phyloP scores from a whole-genome alignment of 1,284 basidiomycete genomes.

The Ganoderma multipileum region DNA sequence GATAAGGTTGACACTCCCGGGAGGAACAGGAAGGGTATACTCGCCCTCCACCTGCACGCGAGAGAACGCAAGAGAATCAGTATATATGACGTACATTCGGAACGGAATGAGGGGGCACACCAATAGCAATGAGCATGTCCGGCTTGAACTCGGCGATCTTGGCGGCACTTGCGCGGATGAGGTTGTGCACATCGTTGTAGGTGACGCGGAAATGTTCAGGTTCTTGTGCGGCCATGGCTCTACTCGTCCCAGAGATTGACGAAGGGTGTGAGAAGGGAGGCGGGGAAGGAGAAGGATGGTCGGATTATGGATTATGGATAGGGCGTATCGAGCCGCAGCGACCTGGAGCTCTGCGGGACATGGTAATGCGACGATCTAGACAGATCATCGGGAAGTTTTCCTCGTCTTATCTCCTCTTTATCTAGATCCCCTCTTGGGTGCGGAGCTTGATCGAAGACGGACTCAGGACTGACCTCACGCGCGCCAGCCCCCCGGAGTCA shows the following conservation, averaged over 20 bases:
- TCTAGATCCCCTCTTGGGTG: conserved; percentile 5
- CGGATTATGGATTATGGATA: neutral
- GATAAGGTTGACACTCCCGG: conserved; percentile 30
- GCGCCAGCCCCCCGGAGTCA: neutral
- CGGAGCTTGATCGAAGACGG: neutral
- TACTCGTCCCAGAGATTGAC: neutral
- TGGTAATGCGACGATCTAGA: conserved; percentile 18
- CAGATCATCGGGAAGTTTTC: conserved; percentile 7
- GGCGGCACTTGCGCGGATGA: conserved; percentile 67
- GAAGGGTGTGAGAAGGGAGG: neutral
- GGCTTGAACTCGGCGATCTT: conserved; percentile 78
- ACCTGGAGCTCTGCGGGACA: neutral
- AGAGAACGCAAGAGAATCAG: conserved; percentile 5
- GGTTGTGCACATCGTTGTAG: conserved; percentile 87
- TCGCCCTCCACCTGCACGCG: conserved; percentile 74
- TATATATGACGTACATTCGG: neutral
- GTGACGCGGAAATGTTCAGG: conserved; percentile 72
- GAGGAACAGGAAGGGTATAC: conserved; percentile 40
- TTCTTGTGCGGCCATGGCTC: conserved; percentile 41
- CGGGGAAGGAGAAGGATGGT: conserved; percentile 2
- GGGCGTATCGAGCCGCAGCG: neutral
- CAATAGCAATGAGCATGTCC: conserved; percentile 83
- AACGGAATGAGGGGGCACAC: conserved; percentile 45
- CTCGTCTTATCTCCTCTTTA: neutral
- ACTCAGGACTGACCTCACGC: neutral